phyloP scores from a whole-genome alignment of 345 rosid genomes.

The Gossypium australe region DNA sequence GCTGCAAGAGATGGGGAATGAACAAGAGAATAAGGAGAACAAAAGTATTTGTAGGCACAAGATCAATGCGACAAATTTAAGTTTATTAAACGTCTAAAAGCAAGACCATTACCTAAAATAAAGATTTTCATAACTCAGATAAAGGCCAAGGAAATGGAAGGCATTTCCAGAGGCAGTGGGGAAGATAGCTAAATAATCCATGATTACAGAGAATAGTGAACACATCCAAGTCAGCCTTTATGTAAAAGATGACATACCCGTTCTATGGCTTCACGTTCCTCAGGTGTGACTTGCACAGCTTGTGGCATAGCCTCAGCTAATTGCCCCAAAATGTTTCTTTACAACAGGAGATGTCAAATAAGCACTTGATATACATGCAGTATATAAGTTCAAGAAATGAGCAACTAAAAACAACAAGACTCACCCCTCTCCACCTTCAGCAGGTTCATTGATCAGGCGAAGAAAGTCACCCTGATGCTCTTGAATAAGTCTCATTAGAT shows the following conservation, averaged over 20 bases:
- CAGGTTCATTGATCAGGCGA: slow-evolving; percentile 79
- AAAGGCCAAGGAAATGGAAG: no score
- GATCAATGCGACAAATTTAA: no score
- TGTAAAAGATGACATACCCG: slow-evolving; percentile 41
- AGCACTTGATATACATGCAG: neutral
- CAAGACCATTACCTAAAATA: no score
- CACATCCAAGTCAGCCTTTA: neutral
- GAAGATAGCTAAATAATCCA: neutral
- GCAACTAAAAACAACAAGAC: slow-evolving; percentile 16
- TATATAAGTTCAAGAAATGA: neutral
- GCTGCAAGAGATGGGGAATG: no score
- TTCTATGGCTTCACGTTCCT: slow-evolving; percentile 92
- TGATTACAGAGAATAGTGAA: neutral
- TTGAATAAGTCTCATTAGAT: slow-evolving; percentile 51
- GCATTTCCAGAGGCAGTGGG: no score
- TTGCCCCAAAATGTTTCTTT: slow-evolving; percentile 63
- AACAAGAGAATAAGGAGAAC: no score
- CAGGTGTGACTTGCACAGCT: slow-evolving; percentile 78
- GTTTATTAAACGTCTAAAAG: no score
- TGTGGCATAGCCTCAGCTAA: slow-evolving; percentile 81
- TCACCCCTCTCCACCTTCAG: slow-evolving; percentile 84
- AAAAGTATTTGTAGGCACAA: no score
- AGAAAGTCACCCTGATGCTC: slow-evolving; percentile 87
- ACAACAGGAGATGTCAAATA: slow-evolving; percentile 5
- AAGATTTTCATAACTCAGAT: no score